A percentile compares a stretch with the other conserved stretches of the same genome.
These are phyloP conservation scores for Ophiostoma ulmi DNA, from an alignment of 2,329 filamentous ascomycete species.

Conservation along the genomic window DNA sequence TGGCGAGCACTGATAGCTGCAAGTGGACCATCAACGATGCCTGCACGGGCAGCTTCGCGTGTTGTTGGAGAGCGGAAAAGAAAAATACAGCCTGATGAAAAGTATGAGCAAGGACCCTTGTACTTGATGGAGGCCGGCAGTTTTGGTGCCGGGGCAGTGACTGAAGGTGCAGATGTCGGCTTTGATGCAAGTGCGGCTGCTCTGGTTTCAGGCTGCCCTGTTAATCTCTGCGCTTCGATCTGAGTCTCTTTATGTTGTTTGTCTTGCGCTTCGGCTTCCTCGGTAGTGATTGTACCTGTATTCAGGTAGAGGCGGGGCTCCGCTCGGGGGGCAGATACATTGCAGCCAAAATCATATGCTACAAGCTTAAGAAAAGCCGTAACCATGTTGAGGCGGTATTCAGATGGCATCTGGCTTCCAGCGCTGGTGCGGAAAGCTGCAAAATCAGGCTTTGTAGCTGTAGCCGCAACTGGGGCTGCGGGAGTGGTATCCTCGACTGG, in stretches of 20 bases:
- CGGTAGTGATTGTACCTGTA: slow-evolving; percentile 15
- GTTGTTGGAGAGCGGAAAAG: slow-evolving; percentile 55
- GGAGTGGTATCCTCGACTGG: background rate
- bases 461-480: background rate
- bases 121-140: background rate
- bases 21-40: slow-evolving; percentile 57
- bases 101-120: slow-evolving; percentile 45
- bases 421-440: slow-evolving; percentile 42
- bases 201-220: background rate
- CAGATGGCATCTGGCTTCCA: slow-evolving; percentile 54
- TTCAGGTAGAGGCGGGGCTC: slow-evolving; percentile 56
- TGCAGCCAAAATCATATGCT: slow-evolving; percentile 62
- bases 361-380: slow-evolving; percentile 59
- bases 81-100: slow-evolving; percentile 55
- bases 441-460: background rate
- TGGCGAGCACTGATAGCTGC: slow-evolving; percentile 56
- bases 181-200: background rate
- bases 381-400: slow-evolving; percentile 53
- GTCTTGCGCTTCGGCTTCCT: slow-evolving; percentile 12
- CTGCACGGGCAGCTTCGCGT: slow-evolving; percentile 55
- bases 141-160: background rate
- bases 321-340: slow-evolving; percentile 49
- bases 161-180: background rate
- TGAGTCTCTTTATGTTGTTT: slow-evolving; percentile 1
- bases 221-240: background rate